Evolutionary conservation across 2,329 filamentous ascomycete genomes (phyloP).

Genomic region (Sarocladium brachiariae): DNA sequence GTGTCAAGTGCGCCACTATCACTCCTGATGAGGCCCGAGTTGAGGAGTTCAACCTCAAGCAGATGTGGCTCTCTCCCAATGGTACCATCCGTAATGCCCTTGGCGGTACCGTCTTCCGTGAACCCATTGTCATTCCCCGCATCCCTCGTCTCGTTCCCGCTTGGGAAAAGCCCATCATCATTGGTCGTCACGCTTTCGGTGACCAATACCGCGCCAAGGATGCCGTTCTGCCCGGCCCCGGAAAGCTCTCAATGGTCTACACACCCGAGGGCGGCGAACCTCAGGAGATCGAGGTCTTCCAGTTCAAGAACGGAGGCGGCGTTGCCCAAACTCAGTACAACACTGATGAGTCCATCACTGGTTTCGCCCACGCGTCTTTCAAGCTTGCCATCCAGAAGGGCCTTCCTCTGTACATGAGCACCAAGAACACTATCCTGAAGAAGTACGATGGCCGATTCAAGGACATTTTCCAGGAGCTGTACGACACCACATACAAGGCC

Average conservation of each 20-base stretch:
- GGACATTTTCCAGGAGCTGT: conserved; percentile 98
- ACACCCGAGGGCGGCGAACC: conserved; percentile 78
- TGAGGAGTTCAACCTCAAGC: conserved; percentile 97
- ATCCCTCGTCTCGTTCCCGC: conserved; percentile 91
- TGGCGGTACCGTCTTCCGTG: conserved; percentile 96
- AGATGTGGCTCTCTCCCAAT: conserved; percentile 99
- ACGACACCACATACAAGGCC: conserved; percentile 78
- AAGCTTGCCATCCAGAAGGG: conserved; percentile 85
- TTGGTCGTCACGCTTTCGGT: conserved; percentile 95
- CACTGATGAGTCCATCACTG: conserved; percentile 88
- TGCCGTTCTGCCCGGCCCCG: conserved; percentile 70
- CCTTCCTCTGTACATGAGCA: conserved; percentile 98
- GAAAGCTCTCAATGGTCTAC: conserved; percentile 91
- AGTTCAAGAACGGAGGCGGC: conserved; percentile 80
- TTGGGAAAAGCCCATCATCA: conserved; percentile 99
- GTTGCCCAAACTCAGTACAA: conserved; percentile 97
- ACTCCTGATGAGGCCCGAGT: conserved; percentile 95
- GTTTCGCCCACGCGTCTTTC: conserved; percentile 95
- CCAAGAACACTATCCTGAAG: conserved; percentile 99
- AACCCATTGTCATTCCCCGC: conserved; percentile 91
- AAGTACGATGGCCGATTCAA: conserved; percentile 98
- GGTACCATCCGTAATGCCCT: conserved; percentile 72
- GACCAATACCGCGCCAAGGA: conserved; percentile 99
- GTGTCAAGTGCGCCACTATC: conserved; percentile 99
- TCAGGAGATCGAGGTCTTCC: conserved; percentile 80